phyloP scores from a whole-genome alignment of 345 rosid species.

The Sonneratia caseolaris region DNA sequence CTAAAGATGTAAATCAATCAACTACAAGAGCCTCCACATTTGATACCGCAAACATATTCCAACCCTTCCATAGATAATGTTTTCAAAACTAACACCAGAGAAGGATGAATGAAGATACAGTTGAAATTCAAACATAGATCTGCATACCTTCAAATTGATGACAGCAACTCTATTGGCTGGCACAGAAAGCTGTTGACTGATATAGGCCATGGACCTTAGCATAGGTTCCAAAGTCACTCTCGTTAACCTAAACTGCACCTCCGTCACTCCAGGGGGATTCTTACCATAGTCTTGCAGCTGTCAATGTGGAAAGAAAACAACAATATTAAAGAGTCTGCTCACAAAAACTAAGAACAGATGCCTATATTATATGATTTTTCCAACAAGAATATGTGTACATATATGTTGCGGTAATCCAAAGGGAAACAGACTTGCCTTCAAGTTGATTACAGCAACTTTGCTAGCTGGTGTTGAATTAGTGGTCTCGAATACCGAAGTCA shows the following conservation, averaged over 20 bases:
- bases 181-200: conserved; percentile 49
- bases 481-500: conserved; percentile 59
- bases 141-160: conserved; percentile 49
- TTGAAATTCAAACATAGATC: not conserved
- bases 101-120: not conserved
- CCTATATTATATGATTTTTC: not conserved
- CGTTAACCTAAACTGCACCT: conserved; percentile 54
- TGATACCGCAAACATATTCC: not conserved
- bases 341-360: conserved; percentile 2
- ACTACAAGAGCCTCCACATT: not conserved
- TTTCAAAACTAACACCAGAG: not conserved
- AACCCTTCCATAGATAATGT: not conserved
- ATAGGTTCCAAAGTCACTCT: conserved; percentile 53
- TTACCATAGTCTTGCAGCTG: conserved; percentile 54
- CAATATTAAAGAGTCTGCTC: not conserved
- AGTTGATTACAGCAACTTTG: conserved; percentile 49
- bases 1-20: not conserved
- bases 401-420: not conserved
- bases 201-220: conserved; percentile 57
- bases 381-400: no score
- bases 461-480: conserved; percentile 26
- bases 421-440: conserved; percentile 31
- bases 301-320: conserved; percentile 5
- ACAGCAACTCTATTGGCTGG: conserved; percentile 61
- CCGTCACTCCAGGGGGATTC: conserved; percentile 42